Base-by-base conservation (phyloP, 2,329 filamentous ascomycete genomes). In the Claviceps humidiphila region DNA sequence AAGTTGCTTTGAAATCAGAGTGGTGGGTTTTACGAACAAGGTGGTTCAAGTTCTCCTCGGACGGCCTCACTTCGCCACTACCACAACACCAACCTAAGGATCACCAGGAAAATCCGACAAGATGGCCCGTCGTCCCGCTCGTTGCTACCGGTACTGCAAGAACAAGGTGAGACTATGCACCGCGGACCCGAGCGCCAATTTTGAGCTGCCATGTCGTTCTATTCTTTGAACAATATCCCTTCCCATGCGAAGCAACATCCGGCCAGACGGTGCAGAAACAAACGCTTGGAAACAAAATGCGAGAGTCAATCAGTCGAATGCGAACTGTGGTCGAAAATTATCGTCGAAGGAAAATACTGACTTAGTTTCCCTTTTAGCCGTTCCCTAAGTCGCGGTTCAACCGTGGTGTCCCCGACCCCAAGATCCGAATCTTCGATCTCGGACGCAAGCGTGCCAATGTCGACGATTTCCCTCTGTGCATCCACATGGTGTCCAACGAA, bases 61-160 rank as follows among this genome's bases (percentile, higher is more conserved):
- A 55, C 57, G 58, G 57, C 57, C 57, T 59, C 58, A 60, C 61
- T 59, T 62, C 63, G 60, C 60, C 58, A 63, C 62, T 60, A 64
- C 64, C 65, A 66, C 63, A 66, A 59, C 66, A 70, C 60, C 59
- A 60, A 59, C 50, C 42, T 53, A 56, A 58, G 64, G 61, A 64
- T 57, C 22, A 58, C 56, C 62, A 68, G 66, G 59, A 65, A 65
- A 81, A 75, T 77, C 79, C 76, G 81, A 84, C 85, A 90, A 85
- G 81, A 98, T 98, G 93, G 93, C 93, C 72, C 89, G 93, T 77
- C 89, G 93, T 87, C 93, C 93, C 72, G 93, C 93, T 71, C 87
- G 93, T 81, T 98, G 93, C 81, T 98, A 95, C 84, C 86, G 93
- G 72, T 98, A 98, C 87, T 98, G 93, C 90, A 98, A 98, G 89